phyloP scores from a whole-genome alignment of 2,329 filamentous ascomycete species.

The Tolypocladium tundrense region DNA sequence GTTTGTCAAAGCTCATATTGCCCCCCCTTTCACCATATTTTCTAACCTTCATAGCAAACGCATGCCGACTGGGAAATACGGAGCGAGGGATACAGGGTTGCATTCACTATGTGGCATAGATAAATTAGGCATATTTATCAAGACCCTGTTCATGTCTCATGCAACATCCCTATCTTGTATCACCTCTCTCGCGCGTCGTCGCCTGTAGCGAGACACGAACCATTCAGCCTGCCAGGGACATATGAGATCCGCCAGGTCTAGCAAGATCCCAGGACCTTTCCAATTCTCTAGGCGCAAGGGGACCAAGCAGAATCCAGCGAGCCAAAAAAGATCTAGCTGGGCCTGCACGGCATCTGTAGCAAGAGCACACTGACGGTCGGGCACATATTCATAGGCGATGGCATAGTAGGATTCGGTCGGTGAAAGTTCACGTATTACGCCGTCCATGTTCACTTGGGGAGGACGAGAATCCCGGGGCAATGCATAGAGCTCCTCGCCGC shows the following conservation, averaged over 20 bases:
- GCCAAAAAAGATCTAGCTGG: background rate
- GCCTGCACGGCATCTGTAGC: background rate
- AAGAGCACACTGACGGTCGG: background rate
- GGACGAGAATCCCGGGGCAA: no score
- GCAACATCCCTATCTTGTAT: background rate
- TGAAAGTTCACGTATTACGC: background rate
- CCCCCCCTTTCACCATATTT: background rate
- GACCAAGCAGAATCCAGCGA: background rate
- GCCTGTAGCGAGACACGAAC: background rate
- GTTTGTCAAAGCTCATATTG: background rate
- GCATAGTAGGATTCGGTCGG: background rate
- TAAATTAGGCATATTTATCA: no score
- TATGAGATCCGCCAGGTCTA: slow-evolving; percentile 1
- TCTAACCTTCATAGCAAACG: no score
- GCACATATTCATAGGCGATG: background rate
- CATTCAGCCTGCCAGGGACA: background rate
- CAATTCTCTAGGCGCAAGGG: background rate
- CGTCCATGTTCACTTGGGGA: background rate
- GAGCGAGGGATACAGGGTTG: no score
- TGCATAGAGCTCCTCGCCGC: no score
- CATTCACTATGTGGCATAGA: no score
- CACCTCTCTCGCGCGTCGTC: background rate
- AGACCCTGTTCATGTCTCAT: background rate
- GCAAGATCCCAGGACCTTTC: background rate
- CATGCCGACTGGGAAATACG: no score